phyloP scores from a whole-genome alignment of 108 stramenopile genomes.

The Skeletonema tropicum region DNA sequence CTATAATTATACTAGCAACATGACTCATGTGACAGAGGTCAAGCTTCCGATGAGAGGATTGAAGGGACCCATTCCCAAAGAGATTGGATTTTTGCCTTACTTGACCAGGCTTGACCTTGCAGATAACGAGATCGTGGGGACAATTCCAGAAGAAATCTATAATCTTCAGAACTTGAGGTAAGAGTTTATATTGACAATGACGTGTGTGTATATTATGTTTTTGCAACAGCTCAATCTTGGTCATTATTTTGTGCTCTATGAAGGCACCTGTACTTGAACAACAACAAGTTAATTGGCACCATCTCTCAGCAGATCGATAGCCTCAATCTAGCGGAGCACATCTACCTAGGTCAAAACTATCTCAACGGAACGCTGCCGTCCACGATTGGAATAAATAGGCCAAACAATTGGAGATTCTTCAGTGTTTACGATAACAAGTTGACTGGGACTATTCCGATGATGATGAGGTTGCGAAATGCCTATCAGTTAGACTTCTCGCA shows the following conservation, averaged over 20 bases:
- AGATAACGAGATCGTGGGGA: slow-evolving; percentile 69
- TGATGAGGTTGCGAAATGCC: slow-evolving; percentile 31
- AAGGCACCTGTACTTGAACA: slow-evolving; percentile 52
- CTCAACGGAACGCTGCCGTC: slow-evolving; percentile 38
- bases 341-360: slow-evolving; percentile 50
- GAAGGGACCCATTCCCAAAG: slow-evolving; percentile 63
- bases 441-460: slow-evolving; percentile 62
- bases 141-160: slow-evolving; percentile 63
- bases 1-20: slow-evolving; percentile 44
- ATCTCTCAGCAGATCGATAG: slow-evolving; percentile 39
- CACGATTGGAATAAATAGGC: slow-evolving; percentile 34
- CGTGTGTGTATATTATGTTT: background rate
- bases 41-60: slow-evolving; percentile 28
- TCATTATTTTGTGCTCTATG: background rate
- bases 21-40: slow-evolving; percentile 45
- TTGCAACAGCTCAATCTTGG: background rate
- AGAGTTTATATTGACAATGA: background rate
- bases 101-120: slow-evolving; percentile 65
- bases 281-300: slow-evolving; percentile 45
- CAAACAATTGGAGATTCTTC: slow-evolving; percentile 38
- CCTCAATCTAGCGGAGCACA: slow-evolving; percentile 36
- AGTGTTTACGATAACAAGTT: slow-evolving; percentile 71
- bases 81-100: slow-evolving; percentile 54
- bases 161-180: slow-evolving; percentile 38
- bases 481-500: slow-evolving; percentile 48